Base-by-base conservation (phyloP, 1,284 basidiomycete genomes). In the Moesziomyces sp. region DNA sequence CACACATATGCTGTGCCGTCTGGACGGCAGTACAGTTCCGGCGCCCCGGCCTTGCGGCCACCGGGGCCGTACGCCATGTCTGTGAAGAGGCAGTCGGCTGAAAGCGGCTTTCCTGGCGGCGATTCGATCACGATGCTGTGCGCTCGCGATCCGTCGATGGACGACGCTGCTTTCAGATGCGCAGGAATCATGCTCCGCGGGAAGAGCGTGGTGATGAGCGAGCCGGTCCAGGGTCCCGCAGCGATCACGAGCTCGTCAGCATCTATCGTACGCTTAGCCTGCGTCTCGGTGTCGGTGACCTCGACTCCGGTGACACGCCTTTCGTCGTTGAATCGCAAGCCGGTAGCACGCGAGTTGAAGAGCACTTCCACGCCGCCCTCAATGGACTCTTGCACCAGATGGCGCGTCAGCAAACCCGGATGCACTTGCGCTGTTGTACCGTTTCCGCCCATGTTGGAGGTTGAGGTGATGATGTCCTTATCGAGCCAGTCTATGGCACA, bases 151-250 rank as follows among this genome's bases (percentile, higher is more conserved):
- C 87, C 87, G 6, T 78, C 79, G 21, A 85, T 85, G 28, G 67
- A 58, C 0, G 63, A 58, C 10, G 82, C 82, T 6, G 83, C 77
- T 11, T 85, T 85, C 21, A 86, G 79, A 23, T 73, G 65, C 30
- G 57, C 26, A 4, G 75, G 69, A 14, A 85, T 76, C 13, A 63
- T 58, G 18, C 58, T 64, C 18, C 59, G 63, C 14, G 88, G 87
- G 65, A 90, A 86, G 24, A 91, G 85, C 56, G 86, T 82, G 23
- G 80, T 71, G 43, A 88, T 86, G 9, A 90, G 85, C 46, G 82
- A 80, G 0, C 92, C 88, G 0, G 93, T 93, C 94, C 94, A 97
- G 1, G 93, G 92, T 14, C 94, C 69, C 11, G 69, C 69, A 19
- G 69, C 69, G 21, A 72, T 63, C 10, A 72, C 69, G 10, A 72